A percentile compares a stretch with the other conserved stretches of the same genome.
Conservation (phyloP, 371 early-diverging fungal species). For the Mucor velutinosus region DNA sequence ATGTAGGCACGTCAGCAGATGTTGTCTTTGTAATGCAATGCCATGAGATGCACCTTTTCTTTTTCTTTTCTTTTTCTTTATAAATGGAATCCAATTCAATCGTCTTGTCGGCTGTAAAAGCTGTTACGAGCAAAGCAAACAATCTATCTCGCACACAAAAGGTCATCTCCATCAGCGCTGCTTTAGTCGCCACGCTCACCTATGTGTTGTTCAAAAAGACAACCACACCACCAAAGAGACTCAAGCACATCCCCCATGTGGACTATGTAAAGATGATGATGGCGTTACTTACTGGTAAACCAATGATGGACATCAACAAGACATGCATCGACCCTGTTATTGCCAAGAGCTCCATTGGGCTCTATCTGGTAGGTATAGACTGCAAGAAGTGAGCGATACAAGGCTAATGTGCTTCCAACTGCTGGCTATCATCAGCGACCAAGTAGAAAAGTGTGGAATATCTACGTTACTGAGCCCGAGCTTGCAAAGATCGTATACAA, state of each 20-base stretch:
- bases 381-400: background rate
- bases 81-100: background rate
- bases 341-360: background rate
- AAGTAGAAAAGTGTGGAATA: background rate
- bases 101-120: background rate
- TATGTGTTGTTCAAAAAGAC: background rate
- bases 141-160: background rate
- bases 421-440: background rate
- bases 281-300: background rate
- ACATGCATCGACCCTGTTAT: background rate
- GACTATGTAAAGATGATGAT: background rate
- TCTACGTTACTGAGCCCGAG: slow-evolving; percentile 5
- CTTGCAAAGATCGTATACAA: slow-evolving; percentile 1
- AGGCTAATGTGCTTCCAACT: background rate
- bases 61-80: background rate
- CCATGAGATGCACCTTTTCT: background rate
- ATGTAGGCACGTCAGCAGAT: background rate
- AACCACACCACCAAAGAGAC: background rate
- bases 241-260: slow-evolving; percentile 4
- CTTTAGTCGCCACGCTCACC: background rate
- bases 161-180: background rate
- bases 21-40: background rate
- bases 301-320: background rate
- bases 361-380: background rate
- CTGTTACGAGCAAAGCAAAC: background rate